Base-by-base conservation (phyloP, 2,329 filamentous ascomycete species). In the Nannizzia gypsea region DNA sequence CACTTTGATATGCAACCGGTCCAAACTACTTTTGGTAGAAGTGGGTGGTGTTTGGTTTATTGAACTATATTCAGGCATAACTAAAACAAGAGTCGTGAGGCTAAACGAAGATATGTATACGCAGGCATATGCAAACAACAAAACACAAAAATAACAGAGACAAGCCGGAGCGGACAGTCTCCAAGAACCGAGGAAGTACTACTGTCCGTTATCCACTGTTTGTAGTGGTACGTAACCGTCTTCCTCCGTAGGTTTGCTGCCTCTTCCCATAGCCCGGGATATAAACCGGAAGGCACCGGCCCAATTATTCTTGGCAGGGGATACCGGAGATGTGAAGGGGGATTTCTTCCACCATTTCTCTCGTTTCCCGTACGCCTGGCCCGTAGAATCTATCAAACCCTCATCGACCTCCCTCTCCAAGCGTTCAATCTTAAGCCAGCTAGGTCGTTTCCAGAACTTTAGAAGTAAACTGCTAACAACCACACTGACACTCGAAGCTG, bases 401-500 rank as follows among this genome's bases (percentile, higher is more conserved):
- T 66, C 65, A n/a, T 66, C 64, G 24, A 79, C 77, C 59, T 81
- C 81, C 65, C 81, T 80, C 65, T 87, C 83, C 34, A 87, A 76
- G 13, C 79, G 77, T 5, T 82, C 81, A 64, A 88, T 83, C 52
- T 89, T 83, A 88, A 97, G 92, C 90, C 90, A 97, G 31, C 75
- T 74, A 0, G 93, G 93, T 15, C 91, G 79, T 63, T 78, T 83
- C 91, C 92, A 97, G 71, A 89, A 85, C 71, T 90, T 95, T 63
- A 99, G 78, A 42, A 95, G 79, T 60, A 99, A 76, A 66, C 86
- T 90, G 71, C 86, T 91, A 3, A 86, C 78, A 0, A 97, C 92
- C 3, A 99, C 93, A 62, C 87, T 93, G 54, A 99, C 90, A 65
- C 87, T 92, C 61, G 88, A 93, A 64, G 82, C 84, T 1, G 91